Base-by-base conservation (phyloP, 805 yeast species). In the Kluyveromyces siamensis region DNA sequence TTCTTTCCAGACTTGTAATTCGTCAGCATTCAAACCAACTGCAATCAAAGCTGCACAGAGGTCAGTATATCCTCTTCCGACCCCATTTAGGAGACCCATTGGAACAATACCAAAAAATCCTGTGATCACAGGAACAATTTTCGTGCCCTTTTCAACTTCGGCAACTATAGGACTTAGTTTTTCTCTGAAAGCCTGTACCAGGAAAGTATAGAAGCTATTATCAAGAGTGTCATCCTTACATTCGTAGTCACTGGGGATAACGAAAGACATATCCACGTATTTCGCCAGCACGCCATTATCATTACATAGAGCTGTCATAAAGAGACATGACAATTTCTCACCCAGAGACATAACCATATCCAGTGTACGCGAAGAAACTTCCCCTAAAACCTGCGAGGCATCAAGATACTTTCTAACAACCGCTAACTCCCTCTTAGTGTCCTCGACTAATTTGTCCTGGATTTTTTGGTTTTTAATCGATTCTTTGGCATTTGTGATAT, bases 21-120 rank as follows among this genome's bases (percentile, higher is more conserved):
- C 99, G 41, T 88, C 95, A 6, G 98, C 97, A 53, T 76, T 79
- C 45, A 84, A 69, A 1, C 97, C 99, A 27, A 93, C 98, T 0
- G 99, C 96, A 38, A 89, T 78, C 61, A 93, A 75, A 1, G 98
- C 99, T 17, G 99, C 99, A 73, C 99, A 93, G 58, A 93, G 72
- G 66, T 93, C 99, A 9, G 99, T 93, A 69, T 93, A 93, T 37
- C 99, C 99, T 63, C 99, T 81, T 41, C 99, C 99, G 49, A 93
- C 96, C 46, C 95, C 87, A 59, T 84, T 84, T 55, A 93, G 72
- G 49, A 93, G 72, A 14, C 99, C 98, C 55, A 96, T 97, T 35
- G 97, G 98, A n/a, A 93, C 85, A 37, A 80, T 73, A 27, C 99
- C 99, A 59, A 93, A 93, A 66, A 87, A 93, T 2, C 99, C 99